Evolutionary conservation across 1,139 yeast species (phyloP), one percentile per base, ranked within the genome.

Genomic region (Candida sanyaensis): DNA sequence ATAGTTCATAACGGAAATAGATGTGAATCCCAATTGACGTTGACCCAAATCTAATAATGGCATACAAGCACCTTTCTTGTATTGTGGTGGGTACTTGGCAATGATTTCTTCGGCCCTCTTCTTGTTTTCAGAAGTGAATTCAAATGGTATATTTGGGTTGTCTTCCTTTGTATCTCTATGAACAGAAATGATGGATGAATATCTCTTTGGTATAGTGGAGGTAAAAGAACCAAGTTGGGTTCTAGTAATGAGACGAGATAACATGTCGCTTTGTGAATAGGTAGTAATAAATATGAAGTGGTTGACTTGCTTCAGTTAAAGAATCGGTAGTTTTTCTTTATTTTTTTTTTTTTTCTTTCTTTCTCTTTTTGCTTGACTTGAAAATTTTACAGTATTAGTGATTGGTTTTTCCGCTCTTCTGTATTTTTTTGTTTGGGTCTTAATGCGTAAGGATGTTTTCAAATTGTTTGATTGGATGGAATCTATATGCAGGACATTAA

Each of bases 1-100:
- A 65, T 92, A 91, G 73, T 92, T 90, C 93, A 93, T 88, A 53
- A 91, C 96, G 27, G 92, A 79, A 56, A 90, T 88, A 43, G 96
- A 87, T 43, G 96, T 87, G 75, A 86, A 89, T 0, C 96, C 96
- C 50, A 78, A 76, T 70, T 89, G 96, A 63, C 96, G 88, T 71
- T 89, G 96, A 41, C 96, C 96, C 59, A 89, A 75, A 63, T 88
- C 96, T 57, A 89, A 78, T 51, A 89, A 76, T 17, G 96, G 96
- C 96, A 89, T 88, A 53, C 85, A 84, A 4, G 96, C 96, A 27
- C 88, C 90, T 69, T 89, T 89, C 66, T 88, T 88, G 70, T 89
- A 89, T 66, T 88, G 93, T 39, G 88, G 77, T 27, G 96, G 96
- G 66, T 88, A 88, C 69, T 87, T 87, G 58, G 86, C 82, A 50